A percentile compares a stretch with the other conserved stretches of the same genome.
These are phyloP conservation scores for Podochytrium sp. DNA, from an alignment of 192 early-diverging fungal species.

Conservation along the genomic window DNA sequence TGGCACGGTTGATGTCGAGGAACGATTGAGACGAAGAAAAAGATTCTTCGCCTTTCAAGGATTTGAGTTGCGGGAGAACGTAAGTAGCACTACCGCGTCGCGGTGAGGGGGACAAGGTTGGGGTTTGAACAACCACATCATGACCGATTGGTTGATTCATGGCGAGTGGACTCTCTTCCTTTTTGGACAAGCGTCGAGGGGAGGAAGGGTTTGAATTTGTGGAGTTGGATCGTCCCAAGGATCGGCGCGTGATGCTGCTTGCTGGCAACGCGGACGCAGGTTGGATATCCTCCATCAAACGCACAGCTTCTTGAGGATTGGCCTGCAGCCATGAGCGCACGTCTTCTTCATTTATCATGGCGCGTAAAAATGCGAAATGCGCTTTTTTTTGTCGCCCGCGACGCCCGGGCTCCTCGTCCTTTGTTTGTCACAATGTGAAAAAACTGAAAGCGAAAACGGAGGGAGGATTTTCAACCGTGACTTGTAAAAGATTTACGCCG, in stretches of 20 bases:
- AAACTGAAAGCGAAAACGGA: too few relatives aligned
- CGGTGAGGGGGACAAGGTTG: neutral
- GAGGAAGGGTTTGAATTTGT: neutral
- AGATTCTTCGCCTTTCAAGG: neutral
- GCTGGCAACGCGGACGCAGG: neutral
- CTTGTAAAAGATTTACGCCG: too few relatives aligned
- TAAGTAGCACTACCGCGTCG: neutral
- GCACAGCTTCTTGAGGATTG: neutral
- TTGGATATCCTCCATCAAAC: neutral
- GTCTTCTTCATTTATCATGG: neutral
- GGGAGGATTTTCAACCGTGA: too few relatives aligned
- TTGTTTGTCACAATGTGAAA: too few relatives aligned
- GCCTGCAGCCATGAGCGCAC: neutral
- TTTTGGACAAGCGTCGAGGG: neutral
- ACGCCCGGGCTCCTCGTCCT: too few relatives aligned
- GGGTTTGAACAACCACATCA: neutral
- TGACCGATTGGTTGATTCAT: too few relatives aligned
- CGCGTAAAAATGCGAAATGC: too few relatives aligned
- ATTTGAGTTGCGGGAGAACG: neutral
- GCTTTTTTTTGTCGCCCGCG: too few relatives aligned
- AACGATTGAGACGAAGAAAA: neutral
- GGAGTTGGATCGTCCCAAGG: neutral
- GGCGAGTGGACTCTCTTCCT: too few relatives aligned
- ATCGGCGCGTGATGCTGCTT: neutral
- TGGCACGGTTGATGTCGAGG: conserved; percentile 5